phyloP scores from a whole-genome alignment of 306 rosid species.

The Trifolium pratense region DNA sequence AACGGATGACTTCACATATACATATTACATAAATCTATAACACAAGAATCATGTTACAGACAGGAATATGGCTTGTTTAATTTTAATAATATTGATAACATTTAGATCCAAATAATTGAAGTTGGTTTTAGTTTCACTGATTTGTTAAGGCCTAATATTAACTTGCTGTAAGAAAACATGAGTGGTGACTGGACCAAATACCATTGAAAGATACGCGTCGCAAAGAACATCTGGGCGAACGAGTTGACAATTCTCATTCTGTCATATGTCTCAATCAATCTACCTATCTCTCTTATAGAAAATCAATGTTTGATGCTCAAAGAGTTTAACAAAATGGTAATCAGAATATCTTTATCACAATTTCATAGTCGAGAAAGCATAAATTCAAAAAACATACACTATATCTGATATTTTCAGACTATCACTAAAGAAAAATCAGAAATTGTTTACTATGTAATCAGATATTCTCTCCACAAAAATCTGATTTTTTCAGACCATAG shows the following conservation, averaged over 20 bases:
- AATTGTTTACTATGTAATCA: constrained; percentile 39
- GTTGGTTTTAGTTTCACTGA: constrained; percentile 31
- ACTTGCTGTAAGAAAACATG: constrained; percentile 7
- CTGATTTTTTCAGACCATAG: constrained; percentile 24
- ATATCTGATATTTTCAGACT: constrained; percentile 42
- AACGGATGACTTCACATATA: constrained; percentile 27
- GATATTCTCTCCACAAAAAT: constrained; percentile 31
- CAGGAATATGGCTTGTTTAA: constrained; percentile 16
- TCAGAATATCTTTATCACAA: constrained; percentile 24
- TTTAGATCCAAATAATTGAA: constrained; percentile 34
- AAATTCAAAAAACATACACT: constrained; percentile 33
- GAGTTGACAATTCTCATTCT: constrained; percentile 20
- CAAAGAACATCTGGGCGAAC: constrained; percentile 14
- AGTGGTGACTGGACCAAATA: constrained; percentile 26
- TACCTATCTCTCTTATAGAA: constrained; percentile 36
- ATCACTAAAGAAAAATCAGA: constrained; percentile 34
- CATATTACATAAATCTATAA: constrained; percentile 19
- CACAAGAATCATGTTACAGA: constrained; percentile 33
- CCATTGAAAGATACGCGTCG: constrained; percentile 2
- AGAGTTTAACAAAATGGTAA: constrained; percentile 33
- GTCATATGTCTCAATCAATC: constrained; percentile 30
- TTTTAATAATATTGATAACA: constrained; percentile 37
- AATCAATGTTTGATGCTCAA: constrained; percentile 32
- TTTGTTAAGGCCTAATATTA: constrained; percentile 6
- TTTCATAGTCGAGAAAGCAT: constrained; percentile 12